phyloP scores from a whole-genome alignment of 176 grass and related monocot species.

The Puccinellia tenuiflora region DNA sequence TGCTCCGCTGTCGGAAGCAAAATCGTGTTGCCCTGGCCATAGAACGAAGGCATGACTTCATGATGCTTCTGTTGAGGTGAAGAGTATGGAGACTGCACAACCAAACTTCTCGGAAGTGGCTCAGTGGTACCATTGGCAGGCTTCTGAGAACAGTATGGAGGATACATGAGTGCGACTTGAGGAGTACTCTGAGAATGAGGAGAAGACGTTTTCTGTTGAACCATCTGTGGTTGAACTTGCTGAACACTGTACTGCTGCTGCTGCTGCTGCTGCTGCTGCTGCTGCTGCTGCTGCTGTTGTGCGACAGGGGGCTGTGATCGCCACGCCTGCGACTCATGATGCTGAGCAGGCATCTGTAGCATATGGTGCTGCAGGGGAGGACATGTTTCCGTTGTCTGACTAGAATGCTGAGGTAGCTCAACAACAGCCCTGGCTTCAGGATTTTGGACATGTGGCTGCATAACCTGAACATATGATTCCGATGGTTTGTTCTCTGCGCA shows the following conservation, averaged over 20 bases:
- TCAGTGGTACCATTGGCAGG: slow-evolving; percentile 52
- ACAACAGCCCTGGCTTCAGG: slow-evolving; percentile 39
- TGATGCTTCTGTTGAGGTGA: slow-evolving; percentile 53
- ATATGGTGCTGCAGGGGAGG: slow-evolving; percentile 43
- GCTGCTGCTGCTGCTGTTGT: slow-evolving; percentile 48
- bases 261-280: slow-evolving; percentile 48
- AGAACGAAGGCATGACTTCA: slow-evolving; percentile 54
- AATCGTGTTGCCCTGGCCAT: slow-evolving; percentile 56
- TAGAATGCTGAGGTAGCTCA: slow-evolving; percentile 35
- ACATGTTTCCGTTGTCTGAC: slow-evolving; percentile 28
- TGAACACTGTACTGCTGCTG: slow-evolving; percentile 52
- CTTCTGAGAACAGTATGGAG: slow-evolving; percentile 55
- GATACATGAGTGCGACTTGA: slow-evolving; percentile 63
- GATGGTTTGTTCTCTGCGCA: background rate
- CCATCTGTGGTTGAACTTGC: slow-evolving; percentile 34
- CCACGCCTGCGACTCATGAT: slow-evolving; percentile 42
- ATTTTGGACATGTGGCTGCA: slow-evolving; percentile 47
- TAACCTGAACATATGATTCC: slow-evolving; percentile 51
- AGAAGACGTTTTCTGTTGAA: slow-evolving; percentile 44
- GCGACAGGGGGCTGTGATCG: slow-evolving; percentile 38
- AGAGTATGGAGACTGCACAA: slow-evolving; percentile 46
- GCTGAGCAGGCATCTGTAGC: slow-evolving; percentile 41
- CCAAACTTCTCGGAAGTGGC: slow-evolving; percentile 42
- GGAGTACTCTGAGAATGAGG: slow-evolving; percentile 58
- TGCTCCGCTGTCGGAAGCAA: slow-evolving; percentile 42